Evolutionary conservation across 2,329 filamentous ascomycete genomes (phyloP).

Genomic region (Lecanicillium sp.): DNA sequence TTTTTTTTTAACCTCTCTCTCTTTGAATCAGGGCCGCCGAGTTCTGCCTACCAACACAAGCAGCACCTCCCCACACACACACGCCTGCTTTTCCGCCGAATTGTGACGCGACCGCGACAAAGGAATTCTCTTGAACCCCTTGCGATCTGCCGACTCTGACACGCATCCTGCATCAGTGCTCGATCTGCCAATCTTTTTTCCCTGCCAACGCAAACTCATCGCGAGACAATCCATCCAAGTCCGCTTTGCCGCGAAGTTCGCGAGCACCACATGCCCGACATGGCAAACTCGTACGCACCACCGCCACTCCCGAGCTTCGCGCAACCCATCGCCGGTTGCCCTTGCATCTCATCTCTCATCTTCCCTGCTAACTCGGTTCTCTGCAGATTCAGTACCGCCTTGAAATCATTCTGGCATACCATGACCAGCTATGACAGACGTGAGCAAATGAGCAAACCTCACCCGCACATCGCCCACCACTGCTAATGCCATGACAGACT

Average conservation of each 20-base stretch:
- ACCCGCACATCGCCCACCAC: neutral
- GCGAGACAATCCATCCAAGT: neutral
- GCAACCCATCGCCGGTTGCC: no score
- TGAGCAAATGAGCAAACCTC: constrained; percentile 33
- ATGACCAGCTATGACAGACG: constrained; percentile 68
- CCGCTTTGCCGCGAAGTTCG: neutral
- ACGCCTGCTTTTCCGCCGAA: neutral
- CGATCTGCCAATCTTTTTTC: neutral
- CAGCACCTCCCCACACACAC: neutral
- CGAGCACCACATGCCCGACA: constrained; percentile 1
- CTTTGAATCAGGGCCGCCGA: no score
- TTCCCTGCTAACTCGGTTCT: constrained; percentile 1
- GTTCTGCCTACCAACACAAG: no score
- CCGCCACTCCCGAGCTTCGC: neutral
- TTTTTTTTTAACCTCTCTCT: no score
- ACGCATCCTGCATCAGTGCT: neutral
- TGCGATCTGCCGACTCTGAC: neutral
- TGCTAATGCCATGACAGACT: constrained; percentile 54
- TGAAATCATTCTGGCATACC: constrained; percentile 92
- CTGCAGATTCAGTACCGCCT: constrained; percentile 59
- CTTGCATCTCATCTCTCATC: no score
- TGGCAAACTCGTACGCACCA: constrained; percentile 13
- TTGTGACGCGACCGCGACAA: constrained; percentile 15
- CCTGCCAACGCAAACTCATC: no score
- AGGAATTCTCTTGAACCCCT: constrained; percentile 1